These are phyloP conservation scores for Phialophora tarda DNA, from an alignment of 2,329 filamentous ascomycete species.

Conservation along the genomic window DNA sequence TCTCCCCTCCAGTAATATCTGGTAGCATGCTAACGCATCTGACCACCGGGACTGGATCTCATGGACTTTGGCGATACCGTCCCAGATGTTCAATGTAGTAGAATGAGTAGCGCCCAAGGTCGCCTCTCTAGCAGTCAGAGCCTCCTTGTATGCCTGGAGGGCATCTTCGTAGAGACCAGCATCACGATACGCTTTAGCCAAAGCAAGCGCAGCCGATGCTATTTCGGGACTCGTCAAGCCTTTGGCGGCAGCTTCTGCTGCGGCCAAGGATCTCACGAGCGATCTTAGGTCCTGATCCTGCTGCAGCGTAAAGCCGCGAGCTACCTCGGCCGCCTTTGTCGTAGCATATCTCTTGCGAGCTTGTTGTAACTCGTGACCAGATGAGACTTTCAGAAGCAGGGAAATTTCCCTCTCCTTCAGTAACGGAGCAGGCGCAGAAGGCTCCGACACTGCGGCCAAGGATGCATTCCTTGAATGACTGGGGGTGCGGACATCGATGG, in stretches of 20 bases:
- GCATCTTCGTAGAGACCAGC: neutral
- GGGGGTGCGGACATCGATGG: neutral
- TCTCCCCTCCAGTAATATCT: neutral
- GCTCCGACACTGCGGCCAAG: neutral
- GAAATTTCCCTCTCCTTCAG: neutral
- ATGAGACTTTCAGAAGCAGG: neutral
- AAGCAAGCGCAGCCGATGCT: neutral
- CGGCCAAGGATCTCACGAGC: neutral
- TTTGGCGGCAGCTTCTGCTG: neutral
- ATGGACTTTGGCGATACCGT: neutral
- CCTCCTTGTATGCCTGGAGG: neutral
- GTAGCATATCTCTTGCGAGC: neutral
- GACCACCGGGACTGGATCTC: neutral
- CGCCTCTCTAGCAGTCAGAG: neutral
- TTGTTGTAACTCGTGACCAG: neutral
- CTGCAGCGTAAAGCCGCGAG: neutral
- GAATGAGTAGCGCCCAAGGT: neutral
- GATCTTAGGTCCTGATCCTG: neutral
- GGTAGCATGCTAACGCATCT: conserved; percentile 2
- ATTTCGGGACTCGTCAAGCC: neutral
- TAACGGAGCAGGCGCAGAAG: neutral
- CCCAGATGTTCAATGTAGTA: neutral
- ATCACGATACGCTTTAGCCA: neutral
- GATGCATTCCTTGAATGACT: neutral
- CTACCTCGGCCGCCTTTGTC: neutral